These are phyloP conservation scores for Mycena latifolia DNA, from an alignment of 768 basidiomycete genomes.

Conservation along the genomic window DNA sequence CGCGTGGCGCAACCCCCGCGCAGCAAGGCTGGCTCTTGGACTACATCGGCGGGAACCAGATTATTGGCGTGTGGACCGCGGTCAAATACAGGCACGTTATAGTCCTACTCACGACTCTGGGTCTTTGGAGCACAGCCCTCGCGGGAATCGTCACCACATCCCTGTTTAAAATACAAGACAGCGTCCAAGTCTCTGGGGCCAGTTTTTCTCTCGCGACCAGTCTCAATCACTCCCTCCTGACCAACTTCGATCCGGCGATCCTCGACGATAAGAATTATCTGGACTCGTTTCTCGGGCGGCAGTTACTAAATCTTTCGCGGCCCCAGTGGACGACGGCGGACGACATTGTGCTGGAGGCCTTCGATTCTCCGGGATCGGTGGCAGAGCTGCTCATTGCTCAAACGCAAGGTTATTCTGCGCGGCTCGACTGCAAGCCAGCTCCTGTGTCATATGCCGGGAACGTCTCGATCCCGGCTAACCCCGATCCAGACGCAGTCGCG, in stretches of 20 bases:
- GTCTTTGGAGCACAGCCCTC: constrained; percentile 20
- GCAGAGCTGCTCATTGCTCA: neutral
- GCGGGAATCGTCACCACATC: constrained; percentile 28
- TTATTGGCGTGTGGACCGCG: neutral
- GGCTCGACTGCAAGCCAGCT: constrained; percentile 9
- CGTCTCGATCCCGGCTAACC: neutral
- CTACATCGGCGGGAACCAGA: constrained; percentile 11
- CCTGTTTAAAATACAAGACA: constrained; percentile 15
- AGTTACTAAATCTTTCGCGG: constrained; percentile 9
- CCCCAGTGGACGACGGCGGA: constrained; percentile 22
- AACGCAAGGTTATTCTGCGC: constrained; percentile 20
- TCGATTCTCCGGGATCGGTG: neutral
- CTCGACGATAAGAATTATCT: constrained; percentile 7
- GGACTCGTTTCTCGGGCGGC: constrained; percentile 20
- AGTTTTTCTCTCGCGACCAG: neutral
- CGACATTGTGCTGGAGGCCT: constrained; percentile 20
- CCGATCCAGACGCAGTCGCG: neutral
- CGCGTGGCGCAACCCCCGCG: constrained; percentile 10
- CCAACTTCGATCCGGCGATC: neutral
- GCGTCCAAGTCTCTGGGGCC: neutral
- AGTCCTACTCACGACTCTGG: constrained; percentile 18
- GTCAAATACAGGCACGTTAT: constrained; percentile 16
- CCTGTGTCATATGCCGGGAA: constrained; percentile 17
- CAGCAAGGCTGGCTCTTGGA: constrained; percentile 19
- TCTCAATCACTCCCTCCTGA: neutral